A percentile compares a stretch with the other conserved stretches of the same genome.
phyloP scores from a whole-genome alignment of 768 basidiomycete species.

The Collybia sp. region DNA sequence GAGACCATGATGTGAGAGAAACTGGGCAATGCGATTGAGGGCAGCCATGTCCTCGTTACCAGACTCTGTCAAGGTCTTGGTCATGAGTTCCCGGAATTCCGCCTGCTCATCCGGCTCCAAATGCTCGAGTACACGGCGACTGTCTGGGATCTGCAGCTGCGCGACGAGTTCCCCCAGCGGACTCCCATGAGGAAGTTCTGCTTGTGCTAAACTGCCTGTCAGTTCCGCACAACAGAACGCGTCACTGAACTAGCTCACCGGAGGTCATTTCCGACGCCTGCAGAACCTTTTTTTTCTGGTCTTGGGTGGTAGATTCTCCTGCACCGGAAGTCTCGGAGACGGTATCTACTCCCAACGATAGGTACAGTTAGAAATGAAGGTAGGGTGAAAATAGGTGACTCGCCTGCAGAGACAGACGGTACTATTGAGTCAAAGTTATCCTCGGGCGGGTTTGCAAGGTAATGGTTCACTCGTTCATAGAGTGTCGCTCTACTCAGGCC shows the following conservation, averaged over 20 bases:
- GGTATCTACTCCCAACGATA: no score
- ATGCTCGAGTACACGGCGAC: background rate
- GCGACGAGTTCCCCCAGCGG: background rate
- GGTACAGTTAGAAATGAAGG: no score
- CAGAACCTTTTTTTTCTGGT: no score
- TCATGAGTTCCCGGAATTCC: background rate
- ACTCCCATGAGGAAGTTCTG: background rate
- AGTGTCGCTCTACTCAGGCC: constrained; percentile 1
- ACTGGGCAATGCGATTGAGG: background rate
- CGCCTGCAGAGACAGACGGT: background rate
- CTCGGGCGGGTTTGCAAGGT: constrained; percentile 8
- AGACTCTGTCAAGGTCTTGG: background rate
- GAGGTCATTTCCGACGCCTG: no score
- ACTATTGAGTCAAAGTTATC: constrained; percentile 8
- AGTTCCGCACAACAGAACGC: no score
- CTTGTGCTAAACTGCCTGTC: background rate
- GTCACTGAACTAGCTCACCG: no score
- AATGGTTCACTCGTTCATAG: constrained; percentile 6
- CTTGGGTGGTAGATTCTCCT: no score
- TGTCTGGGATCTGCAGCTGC: background rate
- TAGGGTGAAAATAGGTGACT: no score
- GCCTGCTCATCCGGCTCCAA: background rate
- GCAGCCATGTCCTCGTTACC: background rate
- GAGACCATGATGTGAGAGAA: background rate
- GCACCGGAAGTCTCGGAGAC: no score